phyloP scores from a whole-genome alignment of 495 filamentous ascomycete species.

The Amniculicola lignicola region DNA sequence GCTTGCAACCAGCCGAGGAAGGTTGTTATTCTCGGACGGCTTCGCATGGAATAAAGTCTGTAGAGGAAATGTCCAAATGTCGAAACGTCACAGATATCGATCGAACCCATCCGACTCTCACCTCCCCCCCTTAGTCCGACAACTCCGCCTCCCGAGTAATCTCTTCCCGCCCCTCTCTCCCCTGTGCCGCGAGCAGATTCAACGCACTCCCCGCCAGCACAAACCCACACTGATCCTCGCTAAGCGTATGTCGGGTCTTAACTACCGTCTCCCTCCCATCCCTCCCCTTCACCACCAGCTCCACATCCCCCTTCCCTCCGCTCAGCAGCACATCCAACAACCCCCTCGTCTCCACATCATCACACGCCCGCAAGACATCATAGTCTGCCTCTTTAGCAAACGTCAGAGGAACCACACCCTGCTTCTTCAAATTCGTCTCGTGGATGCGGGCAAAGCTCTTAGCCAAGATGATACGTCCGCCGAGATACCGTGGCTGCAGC shows the following conservation, averaged over 20 bases:
- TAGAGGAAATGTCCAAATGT: too few relatives aligned
- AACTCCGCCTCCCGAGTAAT: slow-evolving; percentile 29
- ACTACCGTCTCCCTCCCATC: slow-evolving; percentile 61
- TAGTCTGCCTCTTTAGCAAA: slow-evolving; percentile 88
- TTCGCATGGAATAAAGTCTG: too few relatives aligned
- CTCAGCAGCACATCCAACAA: slow-evolving; percentile 74
- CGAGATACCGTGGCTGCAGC: slow-evolving; percentile 91
- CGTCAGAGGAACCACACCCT: slow-evolving; percentile 90
- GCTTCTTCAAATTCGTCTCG: slow-evolving; percentile 99
- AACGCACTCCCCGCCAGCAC: slow-evolving; percentile 91
- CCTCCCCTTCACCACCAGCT: slow-evolving; percentile 58
- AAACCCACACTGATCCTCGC: slow-evolving; percentile 82
- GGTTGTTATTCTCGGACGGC: too few relatives aligned
- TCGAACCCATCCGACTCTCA: too few relatives aligned
- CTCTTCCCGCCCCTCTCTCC: slow-evolving; percentile 31
- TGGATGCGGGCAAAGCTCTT: slow-evolving; percentile 96
- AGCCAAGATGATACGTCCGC: slow-evolving; percentile 78
- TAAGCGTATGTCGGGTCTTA: slow-evolving; percentile 72
- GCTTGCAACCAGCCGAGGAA: too few relatives aligned
- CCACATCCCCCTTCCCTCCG: slow-evolving; percentile 77
- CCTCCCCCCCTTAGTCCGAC: slow-evolving; percentile 23
- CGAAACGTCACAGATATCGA: too few relatives aligned
- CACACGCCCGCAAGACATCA: slow-evolving; percentile 72
- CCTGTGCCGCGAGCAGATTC: slow-evolving; percentile 72
- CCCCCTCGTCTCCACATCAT: slow-evolving; percentile 76